phyloP scores from a whole-genome alignment of 106 monocot genomes.

The Narthecium ossifragum region DNA sequence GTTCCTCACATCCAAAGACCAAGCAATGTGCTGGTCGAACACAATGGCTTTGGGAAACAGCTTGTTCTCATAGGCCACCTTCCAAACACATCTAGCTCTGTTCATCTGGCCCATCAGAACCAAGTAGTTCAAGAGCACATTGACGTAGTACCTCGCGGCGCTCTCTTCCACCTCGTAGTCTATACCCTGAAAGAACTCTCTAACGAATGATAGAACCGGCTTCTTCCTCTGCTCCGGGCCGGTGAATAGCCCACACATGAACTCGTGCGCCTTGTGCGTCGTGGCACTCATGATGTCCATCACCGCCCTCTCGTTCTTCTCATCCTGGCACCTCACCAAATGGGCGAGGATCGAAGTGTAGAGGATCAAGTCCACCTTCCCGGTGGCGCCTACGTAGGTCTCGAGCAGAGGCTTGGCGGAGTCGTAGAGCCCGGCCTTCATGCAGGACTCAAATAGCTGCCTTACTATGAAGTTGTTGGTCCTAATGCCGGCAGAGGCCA shows the following conservation, averaged over 20 bases:
- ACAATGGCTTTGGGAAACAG: slow-evolving; percentile 96
- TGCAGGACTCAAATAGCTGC: slow-evolving; percentile 91
- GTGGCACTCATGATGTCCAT: slow-evolving; percentile 77
- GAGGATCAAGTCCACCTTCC: slow-evolving; percentile 85
- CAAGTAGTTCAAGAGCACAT: slow-evolving; percentile 90
- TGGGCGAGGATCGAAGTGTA: slow-evolving; percentile 94
- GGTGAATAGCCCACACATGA: slow-evolving; percentile 82
- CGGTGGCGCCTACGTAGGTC: slow-evolving; percentile 59
- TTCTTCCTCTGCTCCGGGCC: slow-evolving; percentile 88
- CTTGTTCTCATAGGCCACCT: slow-evolving; percentile 95
- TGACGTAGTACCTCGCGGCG: slow-evolving; percentile 79
- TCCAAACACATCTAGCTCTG: slow-evolving; percentile 91
- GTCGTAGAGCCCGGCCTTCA: slow-evolving; percentile 64
- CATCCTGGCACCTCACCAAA: slow-evolving; percentile 76
- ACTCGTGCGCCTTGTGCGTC: slow-evolving; percentile 76
- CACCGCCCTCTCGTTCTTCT: slow-evolving; percentile 62
- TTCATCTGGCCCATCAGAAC: slow-evolving; percentile 97
- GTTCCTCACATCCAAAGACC: slow-evolving; percentile 84
- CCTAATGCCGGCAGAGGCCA: slow-evolving; percentile 82
- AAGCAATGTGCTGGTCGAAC: slow-evolving; percentile 97
- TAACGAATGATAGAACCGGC: slow-evolving; percentile 78
- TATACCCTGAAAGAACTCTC: slow-evolving; percentile 90
- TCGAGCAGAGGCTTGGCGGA: slow-evolving; percentile 71
- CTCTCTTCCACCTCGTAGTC: slow-evolving; percentile 82
- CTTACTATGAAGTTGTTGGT: slow-evolving; percentile 89